Base-by-base conservation (phyloP, 441 rosid genomes). In the Pelargonium myrrhifolium region DNA sequence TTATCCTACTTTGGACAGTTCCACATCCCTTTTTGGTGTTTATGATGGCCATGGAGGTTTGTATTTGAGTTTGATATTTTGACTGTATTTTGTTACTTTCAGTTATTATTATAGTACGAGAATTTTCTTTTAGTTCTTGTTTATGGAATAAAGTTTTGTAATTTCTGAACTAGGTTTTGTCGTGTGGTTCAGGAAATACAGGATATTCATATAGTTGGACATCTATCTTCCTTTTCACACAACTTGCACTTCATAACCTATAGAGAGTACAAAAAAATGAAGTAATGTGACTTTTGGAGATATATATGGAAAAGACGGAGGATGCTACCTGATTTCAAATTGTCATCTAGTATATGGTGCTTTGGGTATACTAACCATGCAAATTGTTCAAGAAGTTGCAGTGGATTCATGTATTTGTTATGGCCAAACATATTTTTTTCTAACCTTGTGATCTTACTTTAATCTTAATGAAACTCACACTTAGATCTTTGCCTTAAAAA, bases 41-140 rank as follows among this genome's bases (percentile, higher is more conserved):
- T 94, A 87, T 81, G 99, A 94, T 82, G 99, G 99, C 65, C 99
- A 94, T 79, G 99, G 99, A 92, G 99, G 99, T 93, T 80, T 84
- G 83, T 15, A 35, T 71, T 63, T 37, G 40, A 67, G 26, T 64
- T 64, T 31, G 6, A 42, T 17, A 3, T 42, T 37, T 22, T 40
- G 7, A 43, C 42, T 9, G 17, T 64, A 18, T 43, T 9, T 42
- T 65, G 15, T 17, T 37, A 21, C 22, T 55, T 11, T 7, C 20
- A 18, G 12, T 26, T 6, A 0, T 28, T 47, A 14, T 49, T 10
- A 37, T 55, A 20, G 60, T 7, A 18, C 0, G 7, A 20, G 2
- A 0, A 7, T 55, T 24, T 55, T 55, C 22, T 18, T 55, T 6
- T 55, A 18, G 60, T 55, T 18, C 60, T 55, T 55, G 60, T 55